Base-by-base conservation (phyloP, 768 basidiomycete species). In the Panaeolus papilionaceus region DNA sequence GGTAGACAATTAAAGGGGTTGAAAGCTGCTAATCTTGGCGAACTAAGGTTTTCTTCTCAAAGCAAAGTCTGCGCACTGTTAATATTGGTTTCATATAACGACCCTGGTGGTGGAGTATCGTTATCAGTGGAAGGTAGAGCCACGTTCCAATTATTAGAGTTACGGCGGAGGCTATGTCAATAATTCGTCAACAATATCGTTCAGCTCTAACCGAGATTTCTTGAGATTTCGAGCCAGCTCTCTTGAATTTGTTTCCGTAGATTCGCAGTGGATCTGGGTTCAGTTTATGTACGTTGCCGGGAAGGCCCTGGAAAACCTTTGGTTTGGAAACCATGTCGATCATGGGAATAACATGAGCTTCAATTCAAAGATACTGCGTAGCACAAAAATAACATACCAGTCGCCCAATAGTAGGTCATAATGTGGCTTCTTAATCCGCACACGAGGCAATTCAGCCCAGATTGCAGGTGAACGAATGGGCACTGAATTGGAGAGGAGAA, bases 211-310 rank as follows among this genome's bases (percentile, higher is more conserved):
- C 54, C 54, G 54, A 58, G 54, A 16, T 58, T 37, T n/a, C 33
- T 28, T 28, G 54, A 58, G 54, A 16, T 58, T 58, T n/a, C 33
- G 54, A 58, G n/a, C 54, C 54, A 58, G 54, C 16, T 58, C 28
- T 37, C 16, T 10, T 58, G 54, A 37, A 8, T 28, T 28, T 12
- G 28, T 11, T 58, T 16, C 54, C 54, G n/a, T 28, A 14, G 11
- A 12, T 37, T 58, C 28, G 16, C 26, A n/a, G 6, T 33, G 12
- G 11, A 58, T 33, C 28, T 33, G 16, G 54, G 26, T 23, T 58
- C 11, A 12, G 3, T 47, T 51, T 14, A 42, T 42, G 38, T 8
- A 58, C 54, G 54, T 33, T 33, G 54, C 20, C 28, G 33, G 28
- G 42, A 44, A 44, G 39, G 14, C 14, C 42, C 16, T 16, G 42